These are phyloP conservation scores for Coelastrella sp. DNA, from an alignment of 139 green algal genomes.

Conservation along the genomic window DNA sequence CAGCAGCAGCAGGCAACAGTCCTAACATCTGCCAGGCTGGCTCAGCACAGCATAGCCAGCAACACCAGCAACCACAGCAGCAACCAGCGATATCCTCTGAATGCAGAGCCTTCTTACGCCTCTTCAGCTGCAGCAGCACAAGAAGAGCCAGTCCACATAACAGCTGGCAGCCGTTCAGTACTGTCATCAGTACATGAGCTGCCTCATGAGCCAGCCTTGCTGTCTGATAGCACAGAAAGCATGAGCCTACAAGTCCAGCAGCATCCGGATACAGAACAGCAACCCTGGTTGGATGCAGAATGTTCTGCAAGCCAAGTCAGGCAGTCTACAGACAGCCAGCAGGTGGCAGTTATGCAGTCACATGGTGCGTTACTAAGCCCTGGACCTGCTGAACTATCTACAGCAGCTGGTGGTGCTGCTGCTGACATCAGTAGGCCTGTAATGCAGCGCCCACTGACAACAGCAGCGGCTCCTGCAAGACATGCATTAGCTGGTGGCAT, in stretches of 20 bases:
- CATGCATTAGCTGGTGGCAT: not conserved
- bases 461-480: not conserved
- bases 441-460: not conserved
- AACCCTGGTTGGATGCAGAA: not conserved
- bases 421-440: not conserved
- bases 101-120: not conserved
- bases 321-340: conserved; percentile 21
- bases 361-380: conserved; percentile 25
- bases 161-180: too few relatives aligned
- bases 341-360: conserved; percentile 39
- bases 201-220: not conserved
- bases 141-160: not conserved
- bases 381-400: not conserved
- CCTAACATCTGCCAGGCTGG: too few relatives aligned
- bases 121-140: conserved; percentile 3
- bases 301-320: conserved; percentile 2
- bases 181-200: not conserved
- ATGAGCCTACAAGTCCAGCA: not conserved
- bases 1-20: too few relatives aligned
- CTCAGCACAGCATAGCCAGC: too few relatives aligned
- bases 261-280: not conserved
- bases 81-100: not conserved
- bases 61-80: too few relatives aligned
- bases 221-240: not conserved
- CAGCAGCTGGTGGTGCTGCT: not conserved